phyloP scores from a whole-genome alignment of 208 protist genomes.

The Trypanosomatidae sp. region DNA sequence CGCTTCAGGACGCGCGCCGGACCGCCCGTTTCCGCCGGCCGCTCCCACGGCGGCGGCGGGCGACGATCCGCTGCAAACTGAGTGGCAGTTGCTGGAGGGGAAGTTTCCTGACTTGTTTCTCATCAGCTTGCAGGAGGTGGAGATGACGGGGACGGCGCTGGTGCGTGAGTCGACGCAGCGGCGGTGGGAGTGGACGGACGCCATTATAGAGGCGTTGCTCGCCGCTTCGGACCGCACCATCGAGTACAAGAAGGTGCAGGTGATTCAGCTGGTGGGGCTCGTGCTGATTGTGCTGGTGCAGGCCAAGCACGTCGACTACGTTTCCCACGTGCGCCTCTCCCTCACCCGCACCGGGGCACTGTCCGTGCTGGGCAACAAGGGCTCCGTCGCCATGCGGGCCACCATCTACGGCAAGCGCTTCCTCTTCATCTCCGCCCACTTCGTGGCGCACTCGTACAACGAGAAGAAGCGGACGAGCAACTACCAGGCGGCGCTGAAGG shows the following conservation, averaged over 20 bases:
- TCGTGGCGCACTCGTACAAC: conserved; percentile 90
- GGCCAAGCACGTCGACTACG: conserved; percentile 55
- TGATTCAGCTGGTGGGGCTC: conserved; percentile 79
- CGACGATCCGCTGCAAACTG: conserved; percentile 4
- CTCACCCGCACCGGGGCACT: conserved; percentile 76
- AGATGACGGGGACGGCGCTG: conserved; percentile 77
- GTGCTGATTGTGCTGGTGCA: conserved; percentile 78
- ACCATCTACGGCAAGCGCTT: conserved; percentile 88
- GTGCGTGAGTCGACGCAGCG: conserved; percentile 66
- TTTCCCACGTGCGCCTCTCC: conserved; percentile 70
- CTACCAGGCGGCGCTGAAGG: conserved; percentile 65
- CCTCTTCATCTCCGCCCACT: conserved; percentile 90
- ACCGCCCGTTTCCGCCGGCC: neutral
- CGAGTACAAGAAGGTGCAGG: conserved; percentile 56
- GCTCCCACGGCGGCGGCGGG: neutral
- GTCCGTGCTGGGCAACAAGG: conserved; percentile 90
- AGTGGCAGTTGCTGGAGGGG: conserved; percentile 24
- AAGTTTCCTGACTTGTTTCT: conserved; percentile 78
- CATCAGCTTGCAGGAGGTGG: conserved; percentile 84
- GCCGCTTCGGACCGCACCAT: conserved; percentile 39
- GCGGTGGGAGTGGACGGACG: conserved; percentile 59
- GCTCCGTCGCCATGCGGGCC: conserved; percentile 78
- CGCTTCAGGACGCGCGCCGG: neutral
- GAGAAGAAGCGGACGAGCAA: conserved; percentile 66
- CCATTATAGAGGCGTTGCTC: conserved; percentile 59